These are phyloP conservation scores for Claviceps cyperi DNA, from an alignment of 2,329 filamentous ascomycete genomes.

Conservation along the genomic window DNA sequence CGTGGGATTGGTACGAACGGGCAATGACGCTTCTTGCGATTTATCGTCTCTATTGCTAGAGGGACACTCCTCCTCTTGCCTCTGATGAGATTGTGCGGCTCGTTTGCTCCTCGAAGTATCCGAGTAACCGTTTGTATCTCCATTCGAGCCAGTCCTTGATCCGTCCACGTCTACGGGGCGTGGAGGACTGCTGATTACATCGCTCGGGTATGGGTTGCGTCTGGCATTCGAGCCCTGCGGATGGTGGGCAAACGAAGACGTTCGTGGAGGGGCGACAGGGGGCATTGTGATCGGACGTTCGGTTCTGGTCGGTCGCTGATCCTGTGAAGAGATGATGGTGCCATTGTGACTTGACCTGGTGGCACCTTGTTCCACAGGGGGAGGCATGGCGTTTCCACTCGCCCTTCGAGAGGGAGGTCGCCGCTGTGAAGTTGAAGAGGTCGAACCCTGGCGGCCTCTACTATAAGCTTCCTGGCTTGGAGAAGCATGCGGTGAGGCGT, in stretches of 20 bases:
- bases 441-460: slow-evolving; percentile 35
- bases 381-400: slow-evolving; percentile 31
- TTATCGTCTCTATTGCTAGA: slow-evolving; percentile 27
- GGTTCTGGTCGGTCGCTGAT: slow-evolving; percentile 29
- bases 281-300: slow-evolving; percentile 47
- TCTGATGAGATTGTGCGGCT: slow-evolving; percentile 11
- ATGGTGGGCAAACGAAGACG: slow-evolving; percentile 57
- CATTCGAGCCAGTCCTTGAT: slow-evolving; percentile 20
- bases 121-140: slow-evolving; percentile 14
- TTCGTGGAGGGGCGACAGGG: slow-evolving; percentile 58
- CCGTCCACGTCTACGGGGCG: slow-evolving; percentile 24
- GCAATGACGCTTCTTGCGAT: slow-evolving; percentile 23
- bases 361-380: slow-evolving; percentile 22
- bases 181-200: slow-evolving; percentile 29
- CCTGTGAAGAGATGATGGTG: slow-evolving; percentile 27
- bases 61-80: slow-evolving; percentile 26
- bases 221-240: slow-evolving; percentile 26
- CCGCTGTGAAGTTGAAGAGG: slow-evolving; percentile 36
- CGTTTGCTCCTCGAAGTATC: slow-evolving; percentile 19
- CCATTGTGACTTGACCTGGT: slow-evolving; percentile 32
- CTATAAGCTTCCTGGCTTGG: slow-evolving; percentile 38
- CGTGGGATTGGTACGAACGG: slow-evolving; percentile 29
- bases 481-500: slow-evolving; percentile 36
- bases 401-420: slow-evolving; percentile 37
- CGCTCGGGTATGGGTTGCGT: slow-evolving; percentile 29